Conservation (phyloP, 768 basidiomycete genomes). For the Russula emetica region DNA sequence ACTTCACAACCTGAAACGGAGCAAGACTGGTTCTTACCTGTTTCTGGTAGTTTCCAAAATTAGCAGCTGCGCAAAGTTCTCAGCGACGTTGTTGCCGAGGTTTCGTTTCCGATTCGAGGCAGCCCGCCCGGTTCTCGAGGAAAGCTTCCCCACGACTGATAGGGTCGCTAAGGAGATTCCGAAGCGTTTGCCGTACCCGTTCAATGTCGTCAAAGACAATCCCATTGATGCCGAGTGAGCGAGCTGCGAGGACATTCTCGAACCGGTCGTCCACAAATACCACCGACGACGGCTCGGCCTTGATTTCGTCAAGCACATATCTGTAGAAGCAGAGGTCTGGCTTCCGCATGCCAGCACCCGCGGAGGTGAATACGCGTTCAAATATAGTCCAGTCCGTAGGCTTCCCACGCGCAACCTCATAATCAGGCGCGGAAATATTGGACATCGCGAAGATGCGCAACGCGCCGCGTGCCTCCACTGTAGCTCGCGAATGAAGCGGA, state of each 20-base stretch:
- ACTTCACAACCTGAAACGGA: background rate
- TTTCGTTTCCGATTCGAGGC: slow-evolving; percentile 45
- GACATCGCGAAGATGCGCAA: slow-evolving; percentile 53
- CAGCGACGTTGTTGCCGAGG: slow-evolving; percentile 39
- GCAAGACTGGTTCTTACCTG: slow-evolving; percentile 33
- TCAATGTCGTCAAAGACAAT: slow-evolving; percentile 46
- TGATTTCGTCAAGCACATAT: slow-evolving; percentile 44
- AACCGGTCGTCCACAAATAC: slow-evolving; percentile 59
- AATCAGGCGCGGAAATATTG: slow-evolving; percentile 55
- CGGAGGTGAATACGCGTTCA: slow-evolving; percentile 50
- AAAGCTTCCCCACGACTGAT: slow-evolving; percentile 41
- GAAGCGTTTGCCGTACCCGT: slow-evolving; percentile 43
- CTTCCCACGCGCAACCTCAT: slow-evolving; percentile 43
- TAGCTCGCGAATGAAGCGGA: slow-evolving; percentile 45
- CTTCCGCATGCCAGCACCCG: slow-evolving; percentile 50
- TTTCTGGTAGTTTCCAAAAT: slow-evolving; percentile 51
- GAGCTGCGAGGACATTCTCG: slow-evolving; percentile 55
- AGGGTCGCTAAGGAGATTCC: slow-evolving; percentile 48
- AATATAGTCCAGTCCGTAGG: slow-evolving; percentile 48
- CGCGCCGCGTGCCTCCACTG: slow-evolving; percentile 36
- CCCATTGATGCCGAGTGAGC: slow-evolving; percentile 53
- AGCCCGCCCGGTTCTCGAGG: slow-evolving; percentile 40
- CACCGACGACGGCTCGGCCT: slow-evolving; percentile 43
- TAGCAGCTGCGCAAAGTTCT: slow-evolving; percentile 58
- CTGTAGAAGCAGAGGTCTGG: slow-evolving; percentile 52